Base-by-base conservation (phyloP, 257 asterid genomes). In the Linaria vulgaris region DNA sequence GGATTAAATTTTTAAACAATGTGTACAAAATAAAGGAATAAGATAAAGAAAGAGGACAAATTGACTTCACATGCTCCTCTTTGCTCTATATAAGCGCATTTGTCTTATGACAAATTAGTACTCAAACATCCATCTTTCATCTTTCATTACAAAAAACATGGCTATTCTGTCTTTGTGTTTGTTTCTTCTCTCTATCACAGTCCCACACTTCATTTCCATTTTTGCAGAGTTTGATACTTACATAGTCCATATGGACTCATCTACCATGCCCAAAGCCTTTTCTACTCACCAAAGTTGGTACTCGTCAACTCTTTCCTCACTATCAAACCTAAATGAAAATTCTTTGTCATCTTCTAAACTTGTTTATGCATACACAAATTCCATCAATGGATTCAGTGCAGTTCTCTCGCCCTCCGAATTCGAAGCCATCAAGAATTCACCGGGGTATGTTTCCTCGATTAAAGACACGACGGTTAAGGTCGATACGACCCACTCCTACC, bases 351-450 rank as follows among this genome's bases (percentile, higher is more conserved):
- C 56, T 24, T 30, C 79, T 20, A 75, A 72, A 46, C 72, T 82
- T 16, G 65, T 79, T 31, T 82, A 82, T 63, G 22, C 80, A 43
- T 82, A 82, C 20, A 74, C 74, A 15, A 72, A 70, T 69, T 79
- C 79, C 61, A 69, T 82, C 43, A 73, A 79, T 74, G 85, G 88
- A 46, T 82, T 82, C 48, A 79, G 82, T 54, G 85, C 85, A 34
- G 41, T 52, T 56, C 83, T 82, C 43, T 76, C 88, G 11, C 74
- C 76, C 15, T 56, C 69, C 9, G 38, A 54, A 30, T 15, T 54
- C 39, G 21, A 54, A 25, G 1, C 27, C 14, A 16, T 54, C 19
- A 71, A 72, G 44, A 61, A 53, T 1, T 71, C 71, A 39, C 79
- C 75, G 0, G 85, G 82, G 1, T 79, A 60, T 67, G 59, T 82